Base-by-base conservation (phyloP, 75 land plant genomes). In the Chamaecyparis obtusa region DNA sequence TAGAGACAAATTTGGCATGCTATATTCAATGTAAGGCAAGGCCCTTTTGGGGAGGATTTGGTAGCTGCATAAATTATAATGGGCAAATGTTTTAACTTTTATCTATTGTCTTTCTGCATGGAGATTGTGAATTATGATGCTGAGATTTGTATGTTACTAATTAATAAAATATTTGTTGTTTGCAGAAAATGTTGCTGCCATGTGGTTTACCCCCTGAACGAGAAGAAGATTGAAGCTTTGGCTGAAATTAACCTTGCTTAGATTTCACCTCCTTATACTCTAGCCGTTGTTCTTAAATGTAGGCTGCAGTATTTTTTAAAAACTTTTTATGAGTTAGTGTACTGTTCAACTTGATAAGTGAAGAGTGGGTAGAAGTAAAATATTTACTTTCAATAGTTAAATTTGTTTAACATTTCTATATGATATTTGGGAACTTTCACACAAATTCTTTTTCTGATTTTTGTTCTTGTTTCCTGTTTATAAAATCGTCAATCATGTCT, bases 181-280 rank as follows among this genome's bases (percentile, higher is more conserved):
- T 74, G 76, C 76, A 74, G 76, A 74, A 74, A 74, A 74, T 74
- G 76, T 74, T 74, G 76, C 76, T 74, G 33, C 76, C 76, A 30
- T 74, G 76, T 3, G 76, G 76, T 24, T 74, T 74, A 74, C 76
- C 76, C 0, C 76, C 76, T 11, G 76, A 74, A 33, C 76, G 76
- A 32, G 76, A 74, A 33, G 76, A 74, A 74, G 76, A 74, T 74
- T 74, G 76, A 74, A 36, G 37, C 37, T 11, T 33, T 33, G 32
- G 15, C 37, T 74, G 76, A 33, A 74, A 33, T 11, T 24, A 33
- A 74, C 13, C 36, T 32, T 74, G 36, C 36, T 74, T 74, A 2
- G 37, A 74, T 74, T 11, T 74, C 35, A 33, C n/a, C 36, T 9
- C 7, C 30, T 64, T 21, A 19, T 24, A 21, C 30, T 24, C 5